A percentile compares a stretch with the other conserved stretches of the same genome.
Conservation (phyloP, 2,329 filamentous ascomycete species). For the Hypomyces perniciosus region DNA sequence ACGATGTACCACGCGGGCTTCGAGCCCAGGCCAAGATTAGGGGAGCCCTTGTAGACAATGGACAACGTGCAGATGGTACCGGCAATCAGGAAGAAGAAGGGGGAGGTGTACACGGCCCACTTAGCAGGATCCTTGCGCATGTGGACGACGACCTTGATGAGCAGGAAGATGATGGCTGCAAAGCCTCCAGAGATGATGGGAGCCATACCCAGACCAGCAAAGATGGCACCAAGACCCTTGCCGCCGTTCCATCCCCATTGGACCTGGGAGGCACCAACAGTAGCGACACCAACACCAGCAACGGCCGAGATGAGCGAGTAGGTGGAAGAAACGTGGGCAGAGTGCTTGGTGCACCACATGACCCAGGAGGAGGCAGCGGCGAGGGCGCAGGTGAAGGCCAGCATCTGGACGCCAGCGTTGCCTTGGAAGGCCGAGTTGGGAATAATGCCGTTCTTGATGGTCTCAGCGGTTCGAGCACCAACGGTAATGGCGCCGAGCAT, state of each 20-base stretch:
- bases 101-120: slow-evolving; percentile 68
- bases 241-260: slow-evolving; percentile 66
- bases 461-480: slow-evolving; percentile 62
- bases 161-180: slow-evolving; percentile 60
- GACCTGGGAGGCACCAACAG: slow-evolving; percentile 53
- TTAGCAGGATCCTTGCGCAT: slow-evolving; percentile 63
- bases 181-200: slow-evolving; percentile 61
- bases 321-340: slow-evolving; percentile 64
- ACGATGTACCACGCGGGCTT: slow-evolving; percentile 64
- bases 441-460: slow-evolving; percentile 73
- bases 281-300: slow-evolving; percentile 61
- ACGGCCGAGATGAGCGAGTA: slow-evolving; percentile 64
- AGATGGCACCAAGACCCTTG: slow-evolving; percentile 65
- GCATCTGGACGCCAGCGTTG: slow-evolving; percentile 61
- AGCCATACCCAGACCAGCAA: slow-evolving; percentile 65
- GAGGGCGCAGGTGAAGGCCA: slow-evolving; percentile 58
- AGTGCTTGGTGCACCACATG: slow-evolving; percentile 71
- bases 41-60: slow-evolving; percentile 76
- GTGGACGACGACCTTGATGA: slow-evolving; percentile 61
- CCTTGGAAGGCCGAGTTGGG: slow-evolving; percentile 49
- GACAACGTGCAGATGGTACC: slow-evolving; percentile 69
- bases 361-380: slow-evolving; percentile 64
- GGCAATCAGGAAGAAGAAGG: slow-evolving; percentile 72
- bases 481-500: slow-evolving; percentile 60
- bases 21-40: slow-evolving; percentile 57